Base-by-base conservation (phyloP, 2,329 filamentous ascomycete species). In the Xylariaceae sp. region DNA sequence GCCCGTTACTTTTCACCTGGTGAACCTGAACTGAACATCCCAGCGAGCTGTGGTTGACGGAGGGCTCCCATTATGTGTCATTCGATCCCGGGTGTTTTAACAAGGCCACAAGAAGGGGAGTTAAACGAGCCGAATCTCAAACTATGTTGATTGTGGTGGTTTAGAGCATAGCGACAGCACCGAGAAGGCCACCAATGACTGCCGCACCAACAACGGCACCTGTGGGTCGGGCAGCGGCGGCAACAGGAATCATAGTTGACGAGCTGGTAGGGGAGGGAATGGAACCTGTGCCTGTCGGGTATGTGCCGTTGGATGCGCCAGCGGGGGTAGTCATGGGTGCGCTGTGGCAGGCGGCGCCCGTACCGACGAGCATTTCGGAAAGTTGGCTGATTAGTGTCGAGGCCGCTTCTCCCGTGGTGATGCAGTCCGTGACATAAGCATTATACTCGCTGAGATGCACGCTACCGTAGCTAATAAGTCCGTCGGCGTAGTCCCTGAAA, bases 401-500 rank as follows among this genome's bases (percentile, higher is more conserved):
- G 13, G 42, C 50, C 1, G 15, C 50, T 4, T 33, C 13, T 5
- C 50, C 50, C 2, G 50, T 47, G 11, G 42, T 8, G 6, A 52
- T 18, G 32, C 53, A 55, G 29, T 35, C 18, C 8, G 53, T 55
- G 21, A 55, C 27, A 21, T 52, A 18, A 6, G n/a, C 36, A 39
- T 55, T 48, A 26, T 55, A 55, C 6, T 42, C 18, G 9, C 13
- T 7, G 26, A 52, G 43, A 6, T 26, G 10, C 8, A 20, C 35
- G 26, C 48, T 21, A 16, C 37, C 48, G 15, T 39, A 55, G 10
- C 20, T 13, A 13, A 55, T 42, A 6, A 55, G 48, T 2, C 9
- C 15, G 1, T 29, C 7, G 30, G 47, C 53, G 23, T 32, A 55
- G 33, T 4, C n/a, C 20, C 6, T 15, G 30, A 55, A 52, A 2